These are phyloP conservation scores for Suillus weaverae DNA, from an alignment of 768 basidiomycete species.

Conservation along the genomic window DNA sequence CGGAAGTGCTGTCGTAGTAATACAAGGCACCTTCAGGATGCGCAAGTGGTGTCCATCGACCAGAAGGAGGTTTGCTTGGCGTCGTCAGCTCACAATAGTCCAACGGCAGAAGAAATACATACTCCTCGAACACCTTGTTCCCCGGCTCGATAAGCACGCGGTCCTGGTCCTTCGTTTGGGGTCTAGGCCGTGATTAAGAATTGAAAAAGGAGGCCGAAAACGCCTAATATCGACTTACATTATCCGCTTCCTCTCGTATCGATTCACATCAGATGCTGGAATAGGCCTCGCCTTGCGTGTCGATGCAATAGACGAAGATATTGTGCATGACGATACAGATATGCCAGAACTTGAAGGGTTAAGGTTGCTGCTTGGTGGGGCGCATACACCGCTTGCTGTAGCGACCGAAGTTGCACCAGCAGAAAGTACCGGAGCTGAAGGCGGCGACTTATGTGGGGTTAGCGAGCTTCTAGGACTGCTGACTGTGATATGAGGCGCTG, in stretches of 20 bases:
- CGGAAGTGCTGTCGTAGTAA: constrained; percentile 44
- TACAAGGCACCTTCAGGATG: constrained; percentile 61
- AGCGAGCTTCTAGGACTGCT: neutral
- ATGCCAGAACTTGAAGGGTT: neutral
- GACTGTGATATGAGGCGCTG: neutral
- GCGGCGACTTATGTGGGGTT: neutral
- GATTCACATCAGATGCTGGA: neutral
- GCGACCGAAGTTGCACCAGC: neutral
- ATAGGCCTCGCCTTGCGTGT: neutral
- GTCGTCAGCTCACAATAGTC: neutral
- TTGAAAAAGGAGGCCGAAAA: neutral
- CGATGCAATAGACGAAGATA: neutral
- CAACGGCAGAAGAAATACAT: neutral
- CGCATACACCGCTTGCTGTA: neutral
- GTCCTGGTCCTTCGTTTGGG: neutral
- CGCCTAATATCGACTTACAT: neutral
- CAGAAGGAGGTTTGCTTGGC: constrained; percentile 3
- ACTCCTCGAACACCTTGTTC: constrained; percentile 7
- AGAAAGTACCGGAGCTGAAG: neutral
- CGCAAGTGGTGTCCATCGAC: constrained; percentile 42
- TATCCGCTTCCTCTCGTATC: constrained; percentile 2
- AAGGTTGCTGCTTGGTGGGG: neutral
- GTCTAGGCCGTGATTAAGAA: neutral
- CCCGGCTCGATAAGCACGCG: constrained; percentile 1
- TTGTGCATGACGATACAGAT: no score